phyloP scores from a whole-genome alignment of 2,329 filamentous ascomycete genomes.

The Phialemoniopsis sp. region DNA sequence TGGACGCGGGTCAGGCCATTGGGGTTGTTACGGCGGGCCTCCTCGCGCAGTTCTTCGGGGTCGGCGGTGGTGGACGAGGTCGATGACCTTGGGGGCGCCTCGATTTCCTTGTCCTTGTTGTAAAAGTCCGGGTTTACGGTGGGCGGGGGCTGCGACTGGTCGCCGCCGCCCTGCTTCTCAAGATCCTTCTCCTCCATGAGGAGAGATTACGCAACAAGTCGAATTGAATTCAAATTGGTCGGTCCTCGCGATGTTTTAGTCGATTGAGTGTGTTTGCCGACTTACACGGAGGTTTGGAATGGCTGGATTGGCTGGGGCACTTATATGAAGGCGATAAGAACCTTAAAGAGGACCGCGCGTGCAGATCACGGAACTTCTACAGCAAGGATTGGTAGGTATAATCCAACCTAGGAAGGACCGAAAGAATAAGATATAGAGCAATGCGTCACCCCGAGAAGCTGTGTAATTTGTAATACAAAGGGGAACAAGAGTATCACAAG shows the following conservation, averaged over 20 bases:
- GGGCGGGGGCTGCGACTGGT: conserved; percentile 2
- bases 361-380: too few relatives aligned
- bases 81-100: conserved; percentile 9
- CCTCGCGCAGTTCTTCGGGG: conserved; percentile 33
- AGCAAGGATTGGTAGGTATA: too few relatives aligned
- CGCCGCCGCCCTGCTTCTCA: conserved; percentile 9
- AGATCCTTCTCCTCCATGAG: conserved; percentile 13
- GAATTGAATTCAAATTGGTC: conserved; percentile 1
- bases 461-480: too few relatives aligned
- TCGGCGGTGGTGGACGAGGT: conserved; percentile 17
- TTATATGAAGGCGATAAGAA: too few relatives aligned
- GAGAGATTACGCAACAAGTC: conserved; percentile 1
- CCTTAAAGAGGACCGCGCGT: too few relatives aligned
- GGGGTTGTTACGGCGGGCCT: conserved; percentile 40
- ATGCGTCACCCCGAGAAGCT: too few relatives aligned
- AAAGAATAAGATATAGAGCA: too few relatives aligned
- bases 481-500: too few relatives aligned
- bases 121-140: too few relatives aligned
- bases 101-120: conserved; percentile 9
- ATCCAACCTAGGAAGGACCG: too few relatives aligned
- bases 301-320: neutral
- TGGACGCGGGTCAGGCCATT: conserved; percentile 36
- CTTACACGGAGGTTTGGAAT: neutral
- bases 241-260: too few relatives aligned
- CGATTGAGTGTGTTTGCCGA: too few relatives aligned